These are phyloP conservation scores for Chlamydomonas schloesseri DNA, from an alignment of 139 green algal genomes.

Conservation along the genomic window DNA sequence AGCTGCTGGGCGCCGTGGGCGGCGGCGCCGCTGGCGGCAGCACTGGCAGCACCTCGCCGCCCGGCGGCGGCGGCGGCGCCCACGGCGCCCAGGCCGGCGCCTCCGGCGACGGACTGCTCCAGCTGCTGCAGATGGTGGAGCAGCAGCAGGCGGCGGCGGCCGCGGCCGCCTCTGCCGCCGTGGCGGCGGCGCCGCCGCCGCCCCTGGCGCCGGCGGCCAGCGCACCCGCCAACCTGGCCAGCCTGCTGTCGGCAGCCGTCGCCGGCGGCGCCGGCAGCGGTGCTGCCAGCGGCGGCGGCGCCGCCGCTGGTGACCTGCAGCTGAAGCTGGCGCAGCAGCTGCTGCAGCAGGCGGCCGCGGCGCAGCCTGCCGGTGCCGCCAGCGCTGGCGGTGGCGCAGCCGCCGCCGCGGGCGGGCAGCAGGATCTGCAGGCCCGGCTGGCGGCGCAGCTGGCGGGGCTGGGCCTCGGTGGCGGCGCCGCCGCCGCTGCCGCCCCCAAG, in stretches of 20 bases:
- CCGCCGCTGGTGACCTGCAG: neutral
- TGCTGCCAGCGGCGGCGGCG: neutral
- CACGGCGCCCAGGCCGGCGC: too few relatives aligned
- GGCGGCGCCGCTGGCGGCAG: neutral
- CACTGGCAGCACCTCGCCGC: neutral
- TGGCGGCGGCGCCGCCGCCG: neutral
- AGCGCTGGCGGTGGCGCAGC: neutral
- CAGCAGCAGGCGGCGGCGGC: constrained; percentile 15
- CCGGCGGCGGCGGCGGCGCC: neutral
- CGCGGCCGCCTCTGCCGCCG: neutral
- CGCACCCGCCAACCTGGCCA: constrained; percentile 15
- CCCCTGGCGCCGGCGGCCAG: constrained; percentile 4
- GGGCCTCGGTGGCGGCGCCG: neutral
- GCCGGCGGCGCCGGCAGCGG: neutral
- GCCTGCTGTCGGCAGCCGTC: neutral
- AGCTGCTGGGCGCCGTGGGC: constrained; percentile 24
- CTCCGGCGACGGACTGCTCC: constrained; percentile 1
- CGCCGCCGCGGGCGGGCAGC: neutral
- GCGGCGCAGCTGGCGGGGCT: neutral
- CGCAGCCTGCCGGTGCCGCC: neutral
- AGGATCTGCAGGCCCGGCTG: neutral
- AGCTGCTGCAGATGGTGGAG: constrained; percentile 11
- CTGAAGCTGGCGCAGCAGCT: constrained; percentile 37
- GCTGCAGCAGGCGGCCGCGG: constrained; percentile 5
- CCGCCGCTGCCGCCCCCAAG: neutral